These are phyloP conservation scores for Clitopilus passeckerianus DNA, from an alignment of 768 basidiomycete genomes.

Conservation along the genomic window DNA sequence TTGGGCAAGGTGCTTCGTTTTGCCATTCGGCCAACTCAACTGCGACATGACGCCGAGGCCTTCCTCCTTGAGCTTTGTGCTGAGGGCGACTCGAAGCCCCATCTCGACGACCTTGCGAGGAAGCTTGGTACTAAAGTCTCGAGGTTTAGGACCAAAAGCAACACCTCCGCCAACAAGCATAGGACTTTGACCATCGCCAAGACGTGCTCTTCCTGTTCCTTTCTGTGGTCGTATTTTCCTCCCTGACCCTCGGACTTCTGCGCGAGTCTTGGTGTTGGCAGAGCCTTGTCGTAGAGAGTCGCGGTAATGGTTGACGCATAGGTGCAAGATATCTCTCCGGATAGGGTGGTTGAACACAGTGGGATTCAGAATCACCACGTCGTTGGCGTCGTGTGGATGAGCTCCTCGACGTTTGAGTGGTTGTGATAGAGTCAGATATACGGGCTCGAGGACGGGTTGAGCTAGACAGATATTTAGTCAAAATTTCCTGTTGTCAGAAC, in stretches of 20 bases:
- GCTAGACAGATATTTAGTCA: conserved; percentile 21
- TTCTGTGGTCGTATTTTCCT: conserved; percentile 90
- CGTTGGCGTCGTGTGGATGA: conserved; percentile 33
- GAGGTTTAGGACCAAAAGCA: conserved; percentile 86
- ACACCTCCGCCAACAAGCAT: conserved; percentile 90
- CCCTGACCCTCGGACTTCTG: conserved; percentile 86
- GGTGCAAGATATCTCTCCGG: conserved; percentile 88
- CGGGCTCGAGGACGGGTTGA: conserved; percentile 35
- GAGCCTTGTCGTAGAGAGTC: conserved; percentile 90
- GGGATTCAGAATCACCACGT: conserved; percentile 63
- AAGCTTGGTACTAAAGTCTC: conserved; percentile 88
- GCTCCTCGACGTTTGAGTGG: conserved; percentile 42
- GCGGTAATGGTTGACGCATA: conserved; percentile 84
- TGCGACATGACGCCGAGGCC: conserved; percentile 71
- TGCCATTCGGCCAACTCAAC: conserved; percentile 66
- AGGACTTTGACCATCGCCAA: conserved; percentile 85
- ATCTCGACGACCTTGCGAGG: conserved; percentile 91
- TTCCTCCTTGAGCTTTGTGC: conserved; percentile 73
- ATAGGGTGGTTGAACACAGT: conserved; percentile 87
- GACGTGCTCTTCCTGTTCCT: conserved; percentile 83
- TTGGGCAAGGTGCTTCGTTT: conserved; percentile 63
- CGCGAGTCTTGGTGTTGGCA: conserved; percentile 87
- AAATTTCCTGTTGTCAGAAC: neutral
- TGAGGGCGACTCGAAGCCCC: conserved; percentile 89
- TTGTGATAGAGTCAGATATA: conserved; percentile 59